Conservation (phyloP, 2,329 filamentous ascomycete species). For the Aspergillus quadricinctus region DNA sequence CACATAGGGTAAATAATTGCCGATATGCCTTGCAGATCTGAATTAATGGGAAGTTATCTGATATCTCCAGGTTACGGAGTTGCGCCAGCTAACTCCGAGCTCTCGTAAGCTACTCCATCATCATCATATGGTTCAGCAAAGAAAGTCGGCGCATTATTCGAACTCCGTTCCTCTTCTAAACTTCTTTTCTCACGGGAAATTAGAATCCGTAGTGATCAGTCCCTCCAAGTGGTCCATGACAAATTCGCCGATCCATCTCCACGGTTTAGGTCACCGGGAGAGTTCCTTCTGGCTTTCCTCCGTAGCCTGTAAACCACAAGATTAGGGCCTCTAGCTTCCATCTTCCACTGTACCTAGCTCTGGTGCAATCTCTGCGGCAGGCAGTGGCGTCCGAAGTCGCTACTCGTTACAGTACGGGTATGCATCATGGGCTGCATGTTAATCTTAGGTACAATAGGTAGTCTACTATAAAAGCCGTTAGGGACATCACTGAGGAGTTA, state of each 20-base stretch:
- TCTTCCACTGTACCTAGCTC: conserved; percentile 9
- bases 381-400: conserved; percentile 13
- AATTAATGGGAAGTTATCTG: not conserved
- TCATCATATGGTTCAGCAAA: no score
- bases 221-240: conserved; percentile 21
- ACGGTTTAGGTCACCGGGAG: conserved; percentile 29
- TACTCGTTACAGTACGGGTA: conserved; percentile 4
- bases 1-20: not conserved
- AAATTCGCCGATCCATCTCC: conserved; percentile 34
- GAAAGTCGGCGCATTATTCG: no score
- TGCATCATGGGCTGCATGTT: not conserved
- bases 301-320: not conserved
- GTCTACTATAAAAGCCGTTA: not conserved
- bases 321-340: conserved; percentile 3
- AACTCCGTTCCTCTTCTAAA: not conserved
- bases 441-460: not conserved
- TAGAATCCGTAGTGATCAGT: conserved; percentile 29
- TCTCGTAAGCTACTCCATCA: not conserved
- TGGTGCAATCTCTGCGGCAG: conserved; percentile 11
- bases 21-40: not conserved
- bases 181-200: conserved; percentile 25
- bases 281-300: not conserved
- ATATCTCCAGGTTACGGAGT: not conserved
- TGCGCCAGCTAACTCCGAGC: not conserved
- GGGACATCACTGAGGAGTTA: not conserved